Conservation (phyloP, 1,139 yeast genomes). For the Schwanniomyces etchellsii region DNA sequence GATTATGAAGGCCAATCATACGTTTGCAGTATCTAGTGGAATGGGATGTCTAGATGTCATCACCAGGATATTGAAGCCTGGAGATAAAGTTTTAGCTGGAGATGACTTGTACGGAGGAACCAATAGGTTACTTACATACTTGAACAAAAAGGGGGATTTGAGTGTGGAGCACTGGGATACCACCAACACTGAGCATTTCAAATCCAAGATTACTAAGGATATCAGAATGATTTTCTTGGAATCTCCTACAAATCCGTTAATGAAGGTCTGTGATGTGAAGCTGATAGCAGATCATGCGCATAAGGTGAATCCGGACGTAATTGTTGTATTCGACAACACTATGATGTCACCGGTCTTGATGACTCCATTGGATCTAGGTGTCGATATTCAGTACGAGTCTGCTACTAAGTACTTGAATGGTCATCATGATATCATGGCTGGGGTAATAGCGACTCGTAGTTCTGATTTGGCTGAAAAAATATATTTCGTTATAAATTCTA, state of each 20-base stretch:
- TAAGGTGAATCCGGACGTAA: slow-evolving; percentile 55
- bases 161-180: slow-evolving; percentile 78
- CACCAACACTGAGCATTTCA: slow-evolving; percentile 58
- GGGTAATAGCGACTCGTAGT: slow-evolving; percentile 69
- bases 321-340: slow-evolving; percentile 88
- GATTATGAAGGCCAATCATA: slow-evolving; percentile 67
- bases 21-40: slow-evolving; percentile 82
- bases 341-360: slow-evolving; percentile 90
- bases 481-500: slow-evolving; percentile 76
- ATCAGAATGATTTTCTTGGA: slow-evolving; percentile 79
- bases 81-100: slow-evolving; percentile 87
- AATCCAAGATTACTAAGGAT: slow-evolving; percentile 41
- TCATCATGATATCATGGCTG: slow-evolving; percentile 96
- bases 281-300: slow-evolving; percentile 65
- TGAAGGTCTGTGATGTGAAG: slow-evolving; percentile 77
- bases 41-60: slow-evolving; percentile 91
- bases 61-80: slow-evolving; percentile 63
- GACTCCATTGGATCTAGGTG: slow-evolving; percentile 81
- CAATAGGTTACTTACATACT: slow-evolving; percentile 72
- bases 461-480: slow-evolving; percentile 60
- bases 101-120: slow-evolving; percentile 94
- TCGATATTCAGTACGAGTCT: slow-evolving; percentile 86
- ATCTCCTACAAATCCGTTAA: slow-evolving; percentile 88
- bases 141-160: slow-evolving; percentile 62
- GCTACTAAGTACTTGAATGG: slow-evolving; percentile 92